These are phyloP conservation scores for Paraleonurus japonicus DNA, from an alignment of 257 asterid species.

Conservation along the genomic window DNA sequence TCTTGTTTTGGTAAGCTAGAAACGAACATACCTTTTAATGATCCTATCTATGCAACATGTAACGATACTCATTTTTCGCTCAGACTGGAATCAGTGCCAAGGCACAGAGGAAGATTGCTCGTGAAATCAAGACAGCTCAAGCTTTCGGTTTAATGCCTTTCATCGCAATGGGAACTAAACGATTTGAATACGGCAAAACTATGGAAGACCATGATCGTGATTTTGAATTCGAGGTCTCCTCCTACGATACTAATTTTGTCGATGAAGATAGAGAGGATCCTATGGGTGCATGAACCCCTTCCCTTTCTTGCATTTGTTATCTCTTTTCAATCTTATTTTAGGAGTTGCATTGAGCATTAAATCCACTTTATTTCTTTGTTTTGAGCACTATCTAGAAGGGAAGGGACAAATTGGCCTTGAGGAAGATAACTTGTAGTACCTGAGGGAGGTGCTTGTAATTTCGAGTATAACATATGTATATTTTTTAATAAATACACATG, in stretches of 20 bases:
- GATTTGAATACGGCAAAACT: too few relatives aligned
- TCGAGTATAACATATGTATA: too few relatives aligned
- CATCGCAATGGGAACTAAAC: too few relatives aligned
- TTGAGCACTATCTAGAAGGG: not conserved
- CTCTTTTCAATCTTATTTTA: not conserved
- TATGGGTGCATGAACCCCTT: slow-evolving; percentile 23
- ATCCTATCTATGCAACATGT: not conserved
- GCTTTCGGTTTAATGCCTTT: slow-evolving; percentile 95
- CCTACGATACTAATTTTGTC: slow-evolving; percentile 43
- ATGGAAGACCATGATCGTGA: too few relatives aligned
- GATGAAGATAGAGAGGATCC: slow-evolving; percentile 34
- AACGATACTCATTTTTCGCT: slow-evolving; percentile 14
- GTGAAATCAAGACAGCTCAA: slow-evolving; percentile 94
- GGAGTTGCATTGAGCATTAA: not conserved
- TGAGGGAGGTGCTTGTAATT: too few relatives aligned
- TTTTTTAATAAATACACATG: too few relatives aligned
- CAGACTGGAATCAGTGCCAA: slow-evolving; percentile 58
- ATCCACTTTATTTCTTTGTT: not conserved
- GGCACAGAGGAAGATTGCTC: slow-evolving; percentile 60
- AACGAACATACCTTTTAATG: too few relatives aligned
- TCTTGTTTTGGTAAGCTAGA: too few relatives aligned
- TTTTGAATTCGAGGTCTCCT: slow-evolving; percentile 31
- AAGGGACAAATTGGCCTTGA: not conserved
- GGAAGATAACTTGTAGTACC: too few relatives aligned
- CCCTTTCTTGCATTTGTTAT: not conserved